Conservation (phyloP, 129 eudicot genomes). For the Deinandra increscens region DNA sequence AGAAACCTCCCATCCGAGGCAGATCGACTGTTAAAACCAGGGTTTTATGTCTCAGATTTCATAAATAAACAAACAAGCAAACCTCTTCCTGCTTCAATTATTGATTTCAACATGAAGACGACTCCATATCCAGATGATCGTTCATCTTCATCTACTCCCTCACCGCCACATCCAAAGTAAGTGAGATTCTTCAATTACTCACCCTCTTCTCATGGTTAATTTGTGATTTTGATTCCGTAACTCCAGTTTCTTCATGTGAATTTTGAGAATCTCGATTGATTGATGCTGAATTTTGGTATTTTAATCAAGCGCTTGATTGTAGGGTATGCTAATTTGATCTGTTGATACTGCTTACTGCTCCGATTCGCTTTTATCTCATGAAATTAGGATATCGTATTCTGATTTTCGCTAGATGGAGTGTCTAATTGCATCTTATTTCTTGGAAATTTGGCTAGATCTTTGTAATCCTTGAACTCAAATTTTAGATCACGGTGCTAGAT, state of each 20-base stretch:
- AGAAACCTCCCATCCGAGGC: constrained; percentile 22
- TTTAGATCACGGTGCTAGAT: constrained; percentile 15
- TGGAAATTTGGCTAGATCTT: constrained; percentile 17
- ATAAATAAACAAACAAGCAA: too few relatives aligned
- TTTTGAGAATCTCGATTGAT: constrained; percentile 10
- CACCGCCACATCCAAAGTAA: constrained; percentile 37
- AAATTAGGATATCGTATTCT: background rate
- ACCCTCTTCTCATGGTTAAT: background rate
- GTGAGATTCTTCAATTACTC: constrained; percentile 29
- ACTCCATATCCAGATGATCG: constrained; percentile 30
- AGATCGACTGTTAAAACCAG: constrained; percentile 19
- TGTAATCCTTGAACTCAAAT: background rate
- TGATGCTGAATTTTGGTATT: constrained; percentile 4
- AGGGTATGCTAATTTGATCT: constrained; percentile 3
- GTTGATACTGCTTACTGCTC: constrained; percentile 12
- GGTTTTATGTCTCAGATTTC: constrained; percentile 26
- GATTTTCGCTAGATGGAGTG: background rate
- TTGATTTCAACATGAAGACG: constrained; percentile 30
- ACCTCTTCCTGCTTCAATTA: background rate
- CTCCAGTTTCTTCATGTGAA: constrained; percentile 7
- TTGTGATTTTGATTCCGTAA: background rate
- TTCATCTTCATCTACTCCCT: constrained; percentile 30
- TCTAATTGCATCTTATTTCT: background rate
- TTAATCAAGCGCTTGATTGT: constrained; percentile 2
- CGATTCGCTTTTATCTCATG: constrained; percentile 3